Base-by-base conservation (phyloP, 345 rosid genomes). In the rapeseed (Brassica napus) region DNA sequence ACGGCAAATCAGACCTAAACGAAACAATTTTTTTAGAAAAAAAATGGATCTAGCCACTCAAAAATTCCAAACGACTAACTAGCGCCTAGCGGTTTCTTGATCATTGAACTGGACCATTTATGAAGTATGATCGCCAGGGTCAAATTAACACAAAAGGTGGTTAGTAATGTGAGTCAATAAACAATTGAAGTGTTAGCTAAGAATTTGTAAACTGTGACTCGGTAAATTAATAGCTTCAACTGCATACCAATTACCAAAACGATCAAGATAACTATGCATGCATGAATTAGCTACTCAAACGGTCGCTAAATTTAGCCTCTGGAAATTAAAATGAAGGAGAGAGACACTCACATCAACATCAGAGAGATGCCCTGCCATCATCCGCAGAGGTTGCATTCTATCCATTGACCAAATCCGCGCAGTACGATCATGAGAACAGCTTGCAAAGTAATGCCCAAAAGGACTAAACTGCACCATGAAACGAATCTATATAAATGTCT, bases 381-480 rank as follows among this genome's bases (percentile, higher is more conserved):
- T 90, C 65, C 99, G 87, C 81, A 93, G 81, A 75, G 98, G 98
- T 77, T 89, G 98, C 73, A 90, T 85, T 87, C 91, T 85, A 69
- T 93, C 98, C 97, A 96, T 88, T n/a, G 98, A 87, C 97, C 99
- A 96, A 69, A 96, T 84, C 80, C 97, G 86, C 11, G 97, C 97
- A 30, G 98, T 92, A 80, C 97, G 89, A 79, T 96, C 99, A 86
- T 96, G 99, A 42, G 99, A 93, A 83, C 92, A 83, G 77, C 97
- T 88, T 54, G 97, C 97, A 86, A 96, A 93, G 81, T 93, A 93
- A 67, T 93, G 98, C 42, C 99, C 98, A 2, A 86, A 84, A 21
- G 97, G 97, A 80, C 97, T 90, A 86, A 95, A 95, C 99, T 93
- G 97, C 89, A 87, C 59, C 81, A 81, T 21, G 59, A 83, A 37